phyloP scores from a whole-genome alignment of 257 asterid genomes.

The Avicennia marina region DNA sequence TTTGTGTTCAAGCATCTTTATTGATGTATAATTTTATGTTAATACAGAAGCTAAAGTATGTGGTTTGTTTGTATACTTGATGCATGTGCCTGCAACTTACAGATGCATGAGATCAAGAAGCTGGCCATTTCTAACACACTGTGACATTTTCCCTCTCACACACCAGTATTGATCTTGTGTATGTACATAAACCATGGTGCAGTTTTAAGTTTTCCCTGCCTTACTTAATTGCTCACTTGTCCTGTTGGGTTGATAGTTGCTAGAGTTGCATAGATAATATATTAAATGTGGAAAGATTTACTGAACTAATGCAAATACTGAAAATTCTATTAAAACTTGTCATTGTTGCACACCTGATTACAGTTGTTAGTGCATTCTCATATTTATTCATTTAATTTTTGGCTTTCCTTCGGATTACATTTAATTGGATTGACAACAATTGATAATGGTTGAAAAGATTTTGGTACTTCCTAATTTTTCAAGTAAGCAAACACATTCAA shows the following conservation, averaged over 20 bases:
- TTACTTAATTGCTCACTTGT: slow-evolving; percentile 8
- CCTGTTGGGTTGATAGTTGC: too few species aligned
- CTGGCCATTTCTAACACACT: not conserved
- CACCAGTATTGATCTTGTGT: not conserved
- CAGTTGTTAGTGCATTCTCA: too few species aligned
- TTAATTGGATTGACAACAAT: not conserved
- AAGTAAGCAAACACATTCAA: not conserved
- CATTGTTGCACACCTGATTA: too few species aligned
- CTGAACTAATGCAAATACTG: too few species aligned
- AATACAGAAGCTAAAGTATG: not conserved
- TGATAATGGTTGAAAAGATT: not conserved
- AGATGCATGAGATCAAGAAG: too few species aligned
- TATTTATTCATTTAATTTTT: not conserved
- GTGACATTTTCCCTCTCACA: not conserved
- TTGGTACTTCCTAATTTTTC: not conserved
- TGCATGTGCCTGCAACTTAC: slow-evolving; percentile 11
- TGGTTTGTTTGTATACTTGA: slow-evolving; percentile 6
- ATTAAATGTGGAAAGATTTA: not conserved
- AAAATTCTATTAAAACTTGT: too few species aligned
- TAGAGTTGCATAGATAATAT: not conserved
- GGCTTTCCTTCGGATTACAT: not conserved
- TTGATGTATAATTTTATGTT: slow-evolving; percentile 1
- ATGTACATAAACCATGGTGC: not conserved
- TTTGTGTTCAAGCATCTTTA: not conserved
- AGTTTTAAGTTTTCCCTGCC: not conserved